Percentiles rank a stretch among this genome's conserved stretches.
Evolutionary conservation across 805 yeast genomes (phyloP).

Genomic region (Saccharomyces cerevisiae): DNA sequence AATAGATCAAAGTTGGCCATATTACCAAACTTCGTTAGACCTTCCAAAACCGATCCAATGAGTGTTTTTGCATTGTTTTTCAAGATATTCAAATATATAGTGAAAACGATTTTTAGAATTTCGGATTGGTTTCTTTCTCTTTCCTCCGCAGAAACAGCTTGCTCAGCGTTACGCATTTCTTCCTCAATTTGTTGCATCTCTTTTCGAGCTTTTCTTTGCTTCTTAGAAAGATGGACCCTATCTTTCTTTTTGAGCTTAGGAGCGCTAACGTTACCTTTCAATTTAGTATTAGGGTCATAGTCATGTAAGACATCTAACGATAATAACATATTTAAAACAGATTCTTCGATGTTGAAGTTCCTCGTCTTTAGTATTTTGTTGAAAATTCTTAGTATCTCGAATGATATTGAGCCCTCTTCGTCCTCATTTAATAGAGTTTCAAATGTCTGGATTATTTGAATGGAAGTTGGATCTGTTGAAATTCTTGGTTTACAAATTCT

Average conservation of each 20-base stretch:
- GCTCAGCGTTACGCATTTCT: constrained; percentile 82
- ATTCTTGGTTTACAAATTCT: constrained; percentile 55
- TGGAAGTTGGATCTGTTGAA: constrained; percentile 39
- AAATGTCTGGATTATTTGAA: constrained; percentile 52
- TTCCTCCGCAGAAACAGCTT: constrained; percentile 78
- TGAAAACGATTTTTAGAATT: constrained; percentile 62
- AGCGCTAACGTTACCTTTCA: constrained; percentile 36
- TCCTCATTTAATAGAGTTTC: constrained; percentile 72
- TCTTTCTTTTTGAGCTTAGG: constrained; percentile 71
- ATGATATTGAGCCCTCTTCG: constrained; percentile 70
- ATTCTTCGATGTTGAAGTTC: constrained; percentile 74
- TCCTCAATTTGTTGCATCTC: constrained; percentile 82
- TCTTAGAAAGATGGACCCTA: constrained; percentile 83
- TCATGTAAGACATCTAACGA: constrained; percentile 60
- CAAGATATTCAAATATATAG: constrained; percentile 69
- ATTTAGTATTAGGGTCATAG: constrained; percentile 58
- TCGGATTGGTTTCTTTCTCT: constrained; percentile 80
- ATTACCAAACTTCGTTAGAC: constrained; percentile 81
- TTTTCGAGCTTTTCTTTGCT: constrained; percentile 78
- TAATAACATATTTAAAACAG: constrained; percentile 63
- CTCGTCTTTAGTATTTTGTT: constrained; percentile 65
- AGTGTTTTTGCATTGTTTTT: constrained; percentile 54
- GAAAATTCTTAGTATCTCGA: constrained; percentile 61
- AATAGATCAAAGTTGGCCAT: constrained; percentile 86
- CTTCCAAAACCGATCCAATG: constrained; percentile 85